phyloP scores from a whole-genome alignment of 164 flowering plant species.

The Vitis labrusca region DNA sequence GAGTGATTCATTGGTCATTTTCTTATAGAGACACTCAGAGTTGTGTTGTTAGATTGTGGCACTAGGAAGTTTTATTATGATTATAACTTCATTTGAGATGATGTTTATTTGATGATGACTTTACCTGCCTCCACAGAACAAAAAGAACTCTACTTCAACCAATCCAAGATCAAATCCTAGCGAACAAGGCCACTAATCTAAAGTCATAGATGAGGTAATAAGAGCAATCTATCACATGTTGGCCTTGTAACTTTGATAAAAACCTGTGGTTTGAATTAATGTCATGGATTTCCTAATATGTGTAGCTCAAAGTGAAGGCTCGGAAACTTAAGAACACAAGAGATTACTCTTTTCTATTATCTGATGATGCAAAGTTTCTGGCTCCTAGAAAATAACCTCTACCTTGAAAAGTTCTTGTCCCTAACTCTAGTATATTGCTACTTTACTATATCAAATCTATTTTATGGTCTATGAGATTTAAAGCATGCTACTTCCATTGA shows the following conservation, averaged over 20 bases:
- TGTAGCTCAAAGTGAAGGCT: slow-evolving; percentile 54
- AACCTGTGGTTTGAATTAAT: not conserved
- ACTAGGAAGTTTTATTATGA: not conserved
- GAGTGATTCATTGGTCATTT: not conserved
- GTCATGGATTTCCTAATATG: not conserved
- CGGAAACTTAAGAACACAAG: slow-evolving; percentile 68
- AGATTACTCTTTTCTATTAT: slow-evolving; percentile 88
- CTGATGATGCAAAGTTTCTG: slow-evolving; percentile 77
- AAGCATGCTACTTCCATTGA: slow-evolving; percentile 40
- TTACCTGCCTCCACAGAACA: slow-evolving; percentile 30
- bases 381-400: slow-evolving; percentile 45
- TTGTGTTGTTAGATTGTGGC: no score
- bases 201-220: slow-evolving; percentile 48
- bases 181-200: slow-evolving; percentile 23
- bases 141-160: slow-evolving; percentile 37
- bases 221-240: not conserved
- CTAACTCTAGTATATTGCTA: slow-evolving; percentile 54
- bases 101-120: not conserved
- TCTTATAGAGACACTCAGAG: not conserved
- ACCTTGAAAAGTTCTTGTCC: slow-evolving; percentile 33
- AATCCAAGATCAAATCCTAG: slow-evolving; percentile 25
- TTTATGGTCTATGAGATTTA: slow-evolving; percentile 14
- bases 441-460: slow-evolving; percentile 6
- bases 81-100: not conserved
- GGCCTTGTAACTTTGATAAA: not conserved